These are phyloP conservation scores for Leptographium procerum DNA, from an alignment of 2,329 filamentous ascomycete species.

Conservation along the genomic window DNA sequence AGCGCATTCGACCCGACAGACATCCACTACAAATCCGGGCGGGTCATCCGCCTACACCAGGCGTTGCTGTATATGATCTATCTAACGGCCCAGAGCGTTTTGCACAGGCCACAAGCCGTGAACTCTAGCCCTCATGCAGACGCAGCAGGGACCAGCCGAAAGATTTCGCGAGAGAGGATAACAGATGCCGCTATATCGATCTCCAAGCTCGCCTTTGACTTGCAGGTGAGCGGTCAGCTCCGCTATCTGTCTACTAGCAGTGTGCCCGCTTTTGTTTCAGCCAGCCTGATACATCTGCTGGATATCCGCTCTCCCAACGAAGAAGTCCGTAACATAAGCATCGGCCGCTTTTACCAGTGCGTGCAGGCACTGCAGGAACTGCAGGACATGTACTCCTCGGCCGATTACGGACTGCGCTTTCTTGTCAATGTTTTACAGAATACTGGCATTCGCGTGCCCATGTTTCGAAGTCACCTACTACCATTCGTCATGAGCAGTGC, in stretches of 20 bases:
- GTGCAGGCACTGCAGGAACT: background rate
- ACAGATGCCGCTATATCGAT: background rate
- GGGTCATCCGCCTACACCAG: background rate
- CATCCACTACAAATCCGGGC: background rate
- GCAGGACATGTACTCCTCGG: slow-evolving; percentile 2
- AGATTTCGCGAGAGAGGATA: background rate
- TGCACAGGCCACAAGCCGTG: background rate
- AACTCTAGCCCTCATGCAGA: background rate
- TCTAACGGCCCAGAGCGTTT: background rate
- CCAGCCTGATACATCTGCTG: slow-evolving; percentile 3
- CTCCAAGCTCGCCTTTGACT: background rate
- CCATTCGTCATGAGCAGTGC: background rate
- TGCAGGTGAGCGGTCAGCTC: slow-evolving; percentile 1
- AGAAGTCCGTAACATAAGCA: slow-evolving; percentile 3
- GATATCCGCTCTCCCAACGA: slow-evolving; percentile 3
- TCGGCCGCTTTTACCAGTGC: slow-evolving; percentile 4
- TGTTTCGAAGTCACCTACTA: background rate
- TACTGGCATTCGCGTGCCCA: background rate
- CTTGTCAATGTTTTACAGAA: background rate
- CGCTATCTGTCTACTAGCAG: slow-evolving; percentile 4
- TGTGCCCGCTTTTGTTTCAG: slow-evolving; percentile 2
- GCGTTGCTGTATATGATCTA: background rate
- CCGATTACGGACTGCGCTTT: background rate
- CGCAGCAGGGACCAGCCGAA: background rate
- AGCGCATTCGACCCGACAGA: background rate